These are phyloP conservation scores for Colletotrichum sp. DNA, from an alignment of 2,329 filamentous ascomycete genomes.

Conservation along the genomic window DNA sequence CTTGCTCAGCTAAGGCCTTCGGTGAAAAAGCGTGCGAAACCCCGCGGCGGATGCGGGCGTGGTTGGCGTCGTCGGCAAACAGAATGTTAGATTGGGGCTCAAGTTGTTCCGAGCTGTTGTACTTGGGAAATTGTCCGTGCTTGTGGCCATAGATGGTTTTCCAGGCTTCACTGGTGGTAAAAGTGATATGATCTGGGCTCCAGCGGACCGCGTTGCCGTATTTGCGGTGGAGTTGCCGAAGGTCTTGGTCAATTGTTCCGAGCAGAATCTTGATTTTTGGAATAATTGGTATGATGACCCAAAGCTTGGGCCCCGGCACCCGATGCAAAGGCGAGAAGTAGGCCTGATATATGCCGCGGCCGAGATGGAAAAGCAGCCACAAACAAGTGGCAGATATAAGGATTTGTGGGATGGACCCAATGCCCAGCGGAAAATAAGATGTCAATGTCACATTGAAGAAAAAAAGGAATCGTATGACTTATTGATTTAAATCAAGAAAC, in stretches of 20 bases:
- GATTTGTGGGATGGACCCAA: background rate
- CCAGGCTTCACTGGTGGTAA: constrained; percentile 37
- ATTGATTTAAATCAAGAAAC: too few species aligned
- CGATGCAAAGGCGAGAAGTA: background rate
- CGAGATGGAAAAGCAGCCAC: background rate
- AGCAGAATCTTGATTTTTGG: background rate
- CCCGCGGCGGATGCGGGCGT: background rate
- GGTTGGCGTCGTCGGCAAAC: background rate
- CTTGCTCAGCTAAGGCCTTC: constrained; percentile 30
- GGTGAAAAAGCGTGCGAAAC: constrained; percentile 33
- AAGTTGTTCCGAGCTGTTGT: background rate
- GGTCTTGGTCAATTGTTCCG: constrained; percentile 12
- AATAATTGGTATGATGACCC: background rate
- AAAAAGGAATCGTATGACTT: background rate
- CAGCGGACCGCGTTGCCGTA: constrained; percentile 51
- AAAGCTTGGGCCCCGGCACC: background rate
- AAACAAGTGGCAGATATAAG: background rate
- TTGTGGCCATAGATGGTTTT: constrained; percentile 36
- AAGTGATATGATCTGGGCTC: constrained; percentile 50
- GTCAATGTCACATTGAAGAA: background rate
- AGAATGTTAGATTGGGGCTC: background rate
- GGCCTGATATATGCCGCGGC: background rate
- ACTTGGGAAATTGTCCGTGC: background rate
- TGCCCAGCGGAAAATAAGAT: background rate
- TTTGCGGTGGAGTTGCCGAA: constrained; percentile 36